Evolutionary conservation across 768 basidiomycete genomes (phyloP).

Genomic region (Podaxis carcinomalis): DNA sequence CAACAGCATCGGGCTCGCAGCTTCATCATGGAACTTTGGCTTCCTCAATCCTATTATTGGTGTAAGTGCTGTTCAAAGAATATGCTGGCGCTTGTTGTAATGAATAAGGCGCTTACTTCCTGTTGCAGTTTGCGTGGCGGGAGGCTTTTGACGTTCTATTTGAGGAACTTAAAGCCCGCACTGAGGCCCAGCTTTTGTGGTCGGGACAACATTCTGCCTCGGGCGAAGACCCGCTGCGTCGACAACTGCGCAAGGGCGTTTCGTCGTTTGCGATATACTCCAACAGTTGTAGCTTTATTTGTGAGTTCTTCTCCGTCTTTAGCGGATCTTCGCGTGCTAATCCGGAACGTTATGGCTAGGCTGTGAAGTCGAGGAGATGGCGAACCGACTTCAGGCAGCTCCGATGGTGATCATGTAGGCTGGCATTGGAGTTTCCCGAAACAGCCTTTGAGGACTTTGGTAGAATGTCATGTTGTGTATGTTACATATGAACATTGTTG

Average conservation of each 20-base stretch:
- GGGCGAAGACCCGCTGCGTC: neutral
- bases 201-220: neutral
- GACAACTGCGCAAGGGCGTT: constrained; percentile 5
- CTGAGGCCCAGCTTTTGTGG: neutral
- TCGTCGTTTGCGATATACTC: constrained; percentile 4
- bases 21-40: constrained; percentile 6
- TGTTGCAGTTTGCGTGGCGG: constrained; percentile 9
- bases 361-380: constrained; percentile 1
- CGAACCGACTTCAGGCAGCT: neutral
- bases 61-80: neutral
- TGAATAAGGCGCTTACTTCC: neutral
- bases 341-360: neutral
- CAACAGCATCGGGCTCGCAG: neutral
- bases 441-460: no score
- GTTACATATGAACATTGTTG: no score
- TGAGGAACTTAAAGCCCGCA: neutral
- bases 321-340: neutral
- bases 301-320: neutral
- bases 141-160: constrained; percentile 8
- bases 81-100: neutral
- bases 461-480: no score
- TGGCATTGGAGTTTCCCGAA: neutral
- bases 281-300: neutral
- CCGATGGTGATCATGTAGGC: neutral
- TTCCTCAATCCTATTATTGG: constrained; percentile 8